Base-by-base conservation (phyloP, 345 rosid species). In the Populus ilicifolia region DNA sequence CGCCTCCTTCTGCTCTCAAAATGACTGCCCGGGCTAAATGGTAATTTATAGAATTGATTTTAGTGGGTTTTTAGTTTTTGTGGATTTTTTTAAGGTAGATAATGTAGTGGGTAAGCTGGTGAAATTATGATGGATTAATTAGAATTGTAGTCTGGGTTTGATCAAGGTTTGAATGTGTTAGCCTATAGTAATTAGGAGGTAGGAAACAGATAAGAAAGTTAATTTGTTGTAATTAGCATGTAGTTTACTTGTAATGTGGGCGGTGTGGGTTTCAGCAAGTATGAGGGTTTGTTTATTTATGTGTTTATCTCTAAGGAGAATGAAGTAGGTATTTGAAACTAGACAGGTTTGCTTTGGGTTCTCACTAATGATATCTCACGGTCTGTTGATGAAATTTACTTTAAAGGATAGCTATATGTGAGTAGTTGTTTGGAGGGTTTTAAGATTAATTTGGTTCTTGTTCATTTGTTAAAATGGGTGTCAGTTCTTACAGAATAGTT, bases 1-100 rank as follows among this genome's bases (percentile, higher is more conserved):
- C 98, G 25, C 94, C 91, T 79, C 98, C 99, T 29, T 90, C 96
- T 6, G 94, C 98, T 29, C 85, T 95, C 83, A 95, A 95, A 84
- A 85, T 95, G 89, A 86, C 96, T 43, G 97, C 99, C 76, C 93
- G 99, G 20, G 92, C 98, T 73, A 93, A 95, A 82, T 95, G 98
- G 99, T 93, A 84, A 75, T 21, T 64, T 62, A 44, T 83, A n/a
- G 29, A n/a, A 59, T 68, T 35, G 8, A 18, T n/a, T 11, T 11
- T 4, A 59, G n/a, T 36, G 38, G 7, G 20, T 5, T 38, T 33
- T 1, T 13, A 23, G 16, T 71, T 16, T 30, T 43, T 43, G 46
- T 41, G 14, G 10, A 1, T 76, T n/a, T 8, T 30, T 29, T 9
- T n/a, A 2, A n/a, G 25, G 29, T 43, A 43, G 46, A 43, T 59